Evolutionary conservation across 1,284 basidiomycete species (phyloP), one percentile per base, ranked within the genome.

Genomic region (Moniliophthora roreri): DNA sequence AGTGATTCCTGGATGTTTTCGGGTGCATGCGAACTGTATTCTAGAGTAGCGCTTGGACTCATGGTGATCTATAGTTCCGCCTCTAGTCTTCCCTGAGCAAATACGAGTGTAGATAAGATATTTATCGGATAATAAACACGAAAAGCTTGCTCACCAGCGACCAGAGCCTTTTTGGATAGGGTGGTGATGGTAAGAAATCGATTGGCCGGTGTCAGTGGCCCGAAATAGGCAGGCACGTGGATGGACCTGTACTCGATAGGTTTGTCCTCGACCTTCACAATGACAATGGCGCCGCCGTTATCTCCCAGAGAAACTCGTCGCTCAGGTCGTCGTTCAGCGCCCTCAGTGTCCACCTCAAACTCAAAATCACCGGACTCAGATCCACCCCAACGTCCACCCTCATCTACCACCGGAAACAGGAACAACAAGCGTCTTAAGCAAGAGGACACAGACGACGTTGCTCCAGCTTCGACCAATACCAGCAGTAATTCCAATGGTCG

Each of bases 331-430:
- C 87, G 87, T 50, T 84, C 85, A 58, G 79, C 75, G 15, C 84
- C 82, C 53, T 84, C 85, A 48, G 72, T 76, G 26, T 86, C 85
- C 10, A 79, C 83, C 32, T 84, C 80, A 66, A 75, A 79, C 55
- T 85, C 85, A 44, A 87, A 88, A 69, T 89, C 89, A 36, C 86
- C 87, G 62, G 85, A 87, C 68, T 89, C 87, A n/a, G 77, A 79
- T 62, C 65, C 70, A 53, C 64, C 70, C 47, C 72, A 71, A 57
- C 78, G 80, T 59, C 76, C 77, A 50, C 65, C 75, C 42, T 69
- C 79, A 54, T 69, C 73, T 59, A 71, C 73, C 64, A 68, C 68
- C 35, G 39, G 47, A 16, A 40, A n/a, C 65, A 73, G 73, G 47
- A 67, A 67, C 51, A 76, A 69, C 68, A 88, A 87, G 65, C 84